phyloP scores from a whole-genome alignment of 495 filamentous ascomycete genomes.

The Aspergillus kassunensis region DNA sequence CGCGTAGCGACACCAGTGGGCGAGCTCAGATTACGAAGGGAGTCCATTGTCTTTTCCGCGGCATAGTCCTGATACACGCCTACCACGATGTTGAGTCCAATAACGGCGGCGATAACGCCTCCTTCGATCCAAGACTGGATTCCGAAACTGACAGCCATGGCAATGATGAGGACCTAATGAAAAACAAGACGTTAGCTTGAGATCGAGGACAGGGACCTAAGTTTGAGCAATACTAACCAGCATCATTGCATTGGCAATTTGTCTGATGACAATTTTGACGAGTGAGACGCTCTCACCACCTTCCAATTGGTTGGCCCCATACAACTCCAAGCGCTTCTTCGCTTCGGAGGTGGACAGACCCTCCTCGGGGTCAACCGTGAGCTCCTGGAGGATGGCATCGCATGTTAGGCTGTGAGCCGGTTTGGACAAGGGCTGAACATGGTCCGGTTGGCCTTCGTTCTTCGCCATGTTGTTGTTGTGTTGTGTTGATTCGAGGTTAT shows the following conservation, averaged over 20 bases:
- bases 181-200: neutral
- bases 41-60: slow-evolving; percentile 75
- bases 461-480: slow-evolving; percentile 22
- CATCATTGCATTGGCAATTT: slow-evolving; percentile 67
- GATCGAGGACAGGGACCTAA: neutral
- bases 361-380: slow-evolving; percentile 55
- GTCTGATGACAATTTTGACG: slow-evolving; percentile 54
- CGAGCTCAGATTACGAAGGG: slow-evolving; percentile 58
- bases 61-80: slow-evolving; percentile 69
- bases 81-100: slow-evolving; percentile 62
- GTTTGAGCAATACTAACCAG: slow-evolving; percentile 35
- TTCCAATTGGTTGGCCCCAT: slow-evolving; percentile 61
- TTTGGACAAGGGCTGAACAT: slow-evolving; percentile 40
- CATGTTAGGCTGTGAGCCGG: slow-evolving; percentile 62
- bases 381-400: slow-evolving; percentile 52
- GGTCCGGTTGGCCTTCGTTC: neutral
- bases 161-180: slow-evolving; percentile 57
- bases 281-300: slow-evolving; percentile 55
- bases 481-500: neutral
- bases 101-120: slow-evolving; percentile 61
- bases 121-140: slow-evolving; percentile 70
- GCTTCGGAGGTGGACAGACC: slow-evolving; percentile 57
- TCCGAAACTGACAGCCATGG: slow-evolving; percentile 67
- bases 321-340: slow-evolving; percentile 48
- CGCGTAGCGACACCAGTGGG: slow-evolving; percentile 58